phyloP scores from a whole-genome alignment of 83 land plant species.

The Thuja plicata region DNA sequence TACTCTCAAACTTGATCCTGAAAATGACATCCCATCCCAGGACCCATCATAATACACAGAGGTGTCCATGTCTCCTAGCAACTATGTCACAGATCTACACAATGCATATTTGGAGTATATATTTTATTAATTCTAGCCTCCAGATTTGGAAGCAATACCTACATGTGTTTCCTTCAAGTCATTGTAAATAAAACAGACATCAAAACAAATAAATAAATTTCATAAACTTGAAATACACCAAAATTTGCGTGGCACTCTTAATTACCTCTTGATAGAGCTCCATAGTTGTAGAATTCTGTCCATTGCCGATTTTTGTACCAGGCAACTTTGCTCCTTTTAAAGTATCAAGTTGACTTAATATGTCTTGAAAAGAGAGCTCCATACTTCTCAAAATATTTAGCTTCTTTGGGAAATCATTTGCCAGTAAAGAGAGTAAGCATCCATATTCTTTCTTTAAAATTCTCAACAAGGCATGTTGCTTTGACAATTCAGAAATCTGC shows the following conservation, averaged over 20 bases:
- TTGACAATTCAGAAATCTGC: slow-evolving; percentile 33
- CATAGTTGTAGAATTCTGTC: not conserved
- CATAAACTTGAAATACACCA: not conserved
- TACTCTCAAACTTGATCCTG: not conserved
- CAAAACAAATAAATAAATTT: slow-evolving; percentile 6
- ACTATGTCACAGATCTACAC: not conserved
- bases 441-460: slow-evolving; percentile 31
- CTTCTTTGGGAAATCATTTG: slow-evolving; percentile 24
- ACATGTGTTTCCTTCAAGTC: not conserved
- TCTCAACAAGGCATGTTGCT: slow-evolving; percentile 32
- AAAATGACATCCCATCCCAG: not conserved
- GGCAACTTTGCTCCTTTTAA: not conserved
- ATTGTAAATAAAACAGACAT: not conserved
- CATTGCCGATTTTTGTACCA: not conserved
- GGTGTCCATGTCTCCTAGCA: not conserved
- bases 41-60: not conserved
- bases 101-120: not conserved
- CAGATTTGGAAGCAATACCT: slow-evolving; percentile 6
- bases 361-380: slow-evolving; percentile 30
- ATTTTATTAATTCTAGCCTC: not conserved
- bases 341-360: slow-evolving; percentile 19
- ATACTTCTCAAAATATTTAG: slow-evolving; percentile 31
- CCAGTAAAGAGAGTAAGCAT: slow-evolving; percentile 19
- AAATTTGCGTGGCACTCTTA: not conserved
- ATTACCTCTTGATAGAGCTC: not conserved